Evolutionary conservation across 768 basidiomycete genomes (phyloP).

Genomic region (Boletus fagicola): DNA sequence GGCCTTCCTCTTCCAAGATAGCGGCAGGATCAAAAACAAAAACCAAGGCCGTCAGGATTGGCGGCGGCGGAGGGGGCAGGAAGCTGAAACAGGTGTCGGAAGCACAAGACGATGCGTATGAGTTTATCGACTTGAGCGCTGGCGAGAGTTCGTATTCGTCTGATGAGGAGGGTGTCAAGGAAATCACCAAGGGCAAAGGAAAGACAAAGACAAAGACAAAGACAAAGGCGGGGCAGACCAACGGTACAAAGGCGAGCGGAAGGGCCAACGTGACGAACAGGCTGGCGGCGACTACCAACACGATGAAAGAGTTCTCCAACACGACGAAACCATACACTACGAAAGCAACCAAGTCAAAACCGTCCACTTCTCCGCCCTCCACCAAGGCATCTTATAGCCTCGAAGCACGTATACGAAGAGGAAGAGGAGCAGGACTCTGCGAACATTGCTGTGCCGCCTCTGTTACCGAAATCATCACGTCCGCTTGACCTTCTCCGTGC

Average conservation of each 20-base stretch:
- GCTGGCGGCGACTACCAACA: neutral
- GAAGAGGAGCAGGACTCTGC: conserved; percentile 10
- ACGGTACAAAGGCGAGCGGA: neutral
- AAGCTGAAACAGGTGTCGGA: conserved; percentile 24
- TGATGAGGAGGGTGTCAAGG: conserved; percentile 6
- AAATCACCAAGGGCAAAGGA: conserved; percentile 4
- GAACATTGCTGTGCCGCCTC: neutral
- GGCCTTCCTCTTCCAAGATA: conserved; percentile 7
- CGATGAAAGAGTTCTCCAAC: conserved; percentile 11
- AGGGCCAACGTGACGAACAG: neutral
- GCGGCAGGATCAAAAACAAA: conserved; percentile 5
- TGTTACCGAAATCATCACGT: conserved; percentile 19
- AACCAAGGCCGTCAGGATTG: conserved; percentile 4
- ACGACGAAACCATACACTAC: conserved; percentile 9
- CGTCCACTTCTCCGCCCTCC: neutral
- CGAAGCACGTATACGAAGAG: conserved; percentile 6
- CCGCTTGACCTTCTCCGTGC: conserved; percentile 29
- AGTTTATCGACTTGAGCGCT: conserved; percentile 25
- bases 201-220: conserved; percentile 9
- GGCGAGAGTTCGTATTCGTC: conserved; percentile 23
- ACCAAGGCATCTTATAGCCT: conserved; percentile 1
- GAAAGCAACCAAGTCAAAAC: conserved; percentile 5
- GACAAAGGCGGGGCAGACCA: neutral
- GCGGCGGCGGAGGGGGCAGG: conserved; percentile 11
- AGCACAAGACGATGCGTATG: conserved; percentile 29